Evolutionary conservation across 768 basidiomycete species (phyloP), one percentile per base, ranked within the genome.

Genomic region (Russula earlei): DNA sequence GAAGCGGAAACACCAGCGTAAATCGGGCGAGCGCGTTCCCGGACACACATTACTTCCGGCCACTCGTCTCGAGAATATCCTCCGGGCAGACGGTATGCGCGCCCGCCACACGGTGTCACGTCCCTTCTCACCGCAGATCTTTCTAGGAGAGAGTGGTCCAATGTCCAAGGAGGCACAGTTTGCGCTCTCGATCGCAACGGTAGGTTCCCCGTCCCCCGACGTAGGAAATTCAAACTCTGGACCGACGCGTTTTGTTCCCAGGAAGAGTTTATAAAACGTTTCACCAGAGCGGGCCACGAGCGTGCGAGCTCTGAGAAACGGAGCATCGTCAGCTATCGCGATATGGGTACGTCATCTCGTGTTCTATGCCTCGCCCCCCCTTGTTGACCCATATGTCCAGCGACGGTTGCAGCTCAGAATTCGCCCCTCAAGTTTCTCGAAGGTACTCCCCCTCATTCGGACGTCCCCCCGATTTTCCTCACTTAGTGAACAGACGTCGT

Each of bases 91-190:
- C 20, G 62, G 62, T 62, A 56, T 40, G 62, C 25, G 4, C 40
- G 27, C 41, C 41, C 37, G 15, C 15, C 12, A 12, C 25, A 47
- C 17, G 22, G 47, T n/a, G n/a, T 29, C 40, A 36, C 47, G 46
- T 17, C 43, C n/a, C n/a, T 31, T 6, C 48, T 49, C 43, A 52
- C 22, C 22, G 9, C 27, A 8, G 38, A 31, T 11, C 14, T 12
- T 46, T 38, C 15, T 29, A 62, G 62, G 62, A 7, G 62, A 56
- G 48, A 57, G 50, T 19, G 62, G 62, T 19, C 62, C 62, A 2
- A 62, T 62, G 62, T 62, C 62, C 14, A 62, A 62, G 45, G 62
- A 62, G 52, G 62, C 62, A 2, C 54, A 56, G 22, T 62, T 61
- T 40, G 55, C 54, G 9, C 42, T 62, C 19, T 62, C 62, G 12